Base-by-base conservation (phyloP, 352 stramenopile species). In the Phytophthora idaei region DNA sequence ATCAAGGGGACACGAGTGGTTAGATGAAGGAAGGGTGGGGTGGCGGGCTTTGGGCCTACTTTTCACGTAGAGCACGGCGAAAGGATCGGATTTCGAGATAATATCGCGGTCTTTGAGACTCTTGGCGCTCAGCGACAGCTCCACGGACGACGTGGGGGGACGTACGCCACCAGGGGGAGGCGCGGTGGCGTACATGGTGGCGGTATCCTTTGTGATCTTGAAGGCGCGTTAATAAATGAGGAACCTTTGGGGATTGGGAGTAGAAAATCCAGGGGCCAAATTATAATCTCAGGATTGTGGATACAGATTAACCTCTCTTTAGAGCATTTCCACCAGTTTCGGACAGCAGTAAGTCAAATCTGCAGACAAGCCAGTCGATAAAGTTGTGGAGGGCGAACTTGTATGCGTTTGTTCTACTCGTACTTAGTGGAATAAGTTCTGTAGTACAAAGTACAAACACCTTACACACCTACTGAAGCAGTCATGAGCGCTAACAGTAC, bases 1-100 rank as follows among this genome's bases (percentile, higher is more conserved):
- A 39, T 28, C 3, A 41, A 17, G 2, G 15, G 39, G 25, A n/a
- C 29, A 54, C 17, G n/a, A 15, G 46, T 56, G 31, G n/a, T 17
- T 28, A 28, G 41, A 28, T 25, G 41, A 47, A 25, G 39, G 41
- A 63, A 45, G 29, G 60, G 53, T 46, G 7, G 34, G 1, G 27
- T 3, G 15, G 17, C 5, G 39, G 27, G 11, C 25, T 14, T 1
- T 21, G 2, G 4, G 32, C 59, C 7, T 71, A 85, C 79, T 69
- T 64, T 75, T 67, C 32, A 80, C 42, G 67, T 73, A 89, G 53
- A 90, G 68, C 8, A 90, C 68, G 21, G 78, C 83, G 76, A 97
- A 98, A 3, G 90, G 85, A 68, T 98, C 90, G 11, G 87, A 94
- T 69, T 95, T 92, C 52, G 83, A 92, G 53, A 97, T 75, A 25